Evolutionary conservation across 2,329 filamentous ascomycete species (phyloP), one percentile per base, ranked within the genome.

Genomic region (Monosporascus sp.): DNA sequence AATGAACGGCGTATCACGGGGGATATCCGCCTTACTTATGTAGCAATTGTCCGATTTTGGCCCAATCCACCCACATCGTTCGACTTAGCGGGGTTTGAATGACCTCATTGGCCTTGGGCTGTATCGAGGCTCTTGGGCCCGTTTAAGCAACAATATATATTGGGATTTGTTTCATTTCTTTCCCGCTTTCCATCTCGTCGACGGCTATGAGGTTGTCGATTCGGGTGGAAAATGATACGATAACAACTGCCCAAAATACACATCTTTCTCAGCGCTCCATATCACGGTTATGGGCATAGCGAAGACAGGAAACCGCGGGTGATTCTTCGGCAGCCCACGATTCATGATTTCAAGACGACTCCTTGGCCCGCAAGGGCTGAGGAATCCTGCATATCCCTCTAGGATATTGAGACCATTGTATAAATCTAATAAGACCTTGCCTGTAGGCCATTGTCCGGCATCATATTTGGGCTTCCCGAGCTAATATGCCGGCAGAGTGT

Each of bases 101-200:
- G 58, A 60, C 58, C 58, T 60, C 57, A 60, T 56, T 56, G 49
- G 55, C 52, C 43, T 24, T 31, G 27, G 9, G 27, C 27, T 11
- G 27, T 11, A 35, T 35, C 9, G 31, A 35, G 31, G 31, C 31
- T 31, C 27, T 5, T 31, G 27, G 9, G 27, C 3, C 9, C 4
- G 31, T 44, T 16, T 53, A 41, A 56, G 37, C 49, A 59, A 57
- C 55, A 54, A 63, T 46, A 59, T 57, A 54, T 31, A 31, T 46
- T 27, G 24, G 14, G 24, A 24, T 19, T 20, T 24, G 20, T 16
- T 43, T 20, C 9, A 9, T 40, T 14, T 14, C 27, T 35, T 35
- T 14, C 9, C 31, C 31, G 31, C 11, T 14, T 35, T 35, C 11
- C 31, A 35, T 11, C 1, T 14, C 14, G 9, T 2, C 4, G 5